Conservation (phyloP, 768 basidiomycete species). For the Boletellus ananas region DNA sequence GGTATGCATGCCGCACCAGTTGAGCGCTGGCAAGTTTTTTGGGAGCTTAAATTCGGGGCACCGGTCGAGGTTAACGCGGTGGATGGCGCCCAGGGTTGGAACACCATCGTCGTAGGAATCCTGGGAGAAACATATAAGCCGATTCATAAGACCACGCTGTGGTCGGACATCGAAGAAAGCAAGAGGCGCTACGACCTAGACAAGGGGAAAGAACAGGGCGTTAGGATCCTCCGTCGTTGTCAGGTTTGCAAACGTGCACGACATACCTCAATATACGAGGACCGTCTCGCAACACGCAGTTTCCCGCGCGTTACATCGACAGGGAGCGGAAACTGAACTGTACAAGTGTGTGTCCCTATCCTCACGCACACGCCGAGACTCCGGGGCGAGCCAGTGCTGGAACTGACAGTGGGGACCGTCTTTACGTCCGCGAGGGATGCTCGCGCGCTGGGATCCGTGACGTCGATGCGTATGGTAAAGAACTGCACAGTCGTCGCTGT, state of each 20-base stretch:
- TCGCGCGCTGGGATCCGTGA: conserved; percentile 18
- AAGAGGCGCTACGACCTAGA: conserved; percentile 20
- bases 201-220: neutral
- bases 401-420: conserved; percentile 7
- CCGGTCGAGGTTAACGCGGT: conserved; percentile 35
- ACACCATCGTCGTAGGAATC: neutral
- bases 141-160: conserved; percentile 16
- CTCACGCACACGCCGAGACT: conserved; percentile 4
- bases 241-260: neutral
- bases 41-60: conserved; percentile 31
- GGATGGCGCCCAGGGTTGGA: conserved; percentile 35
- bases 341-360: conserved; percentile 14
- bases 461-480: conserved; percentile 17
- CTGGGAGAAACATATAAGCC: conserved; percentile 26
- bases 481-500: neutral
- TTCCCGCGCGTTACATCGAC: conserved; percentile 36
- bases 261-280: conserved; percentile 42
- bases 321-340: conserved; percentile 43
- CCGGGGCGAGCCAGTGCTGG: neutral
- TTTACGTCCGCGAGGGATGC: conserved; percentile 6
- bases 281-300: conserved; percentile 48
- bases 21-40: neutral
- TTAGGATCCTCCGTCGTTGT: neutral
- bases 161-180: conserved; percentile 17
- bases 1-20: conserved; percentile 32